Evolutionary conservation across 2,329 filamentous ascomycete species (phyloP), one percentile per base, ranked within the genome.

Genomic region (Aspergillus transmontanensis): DNA sequence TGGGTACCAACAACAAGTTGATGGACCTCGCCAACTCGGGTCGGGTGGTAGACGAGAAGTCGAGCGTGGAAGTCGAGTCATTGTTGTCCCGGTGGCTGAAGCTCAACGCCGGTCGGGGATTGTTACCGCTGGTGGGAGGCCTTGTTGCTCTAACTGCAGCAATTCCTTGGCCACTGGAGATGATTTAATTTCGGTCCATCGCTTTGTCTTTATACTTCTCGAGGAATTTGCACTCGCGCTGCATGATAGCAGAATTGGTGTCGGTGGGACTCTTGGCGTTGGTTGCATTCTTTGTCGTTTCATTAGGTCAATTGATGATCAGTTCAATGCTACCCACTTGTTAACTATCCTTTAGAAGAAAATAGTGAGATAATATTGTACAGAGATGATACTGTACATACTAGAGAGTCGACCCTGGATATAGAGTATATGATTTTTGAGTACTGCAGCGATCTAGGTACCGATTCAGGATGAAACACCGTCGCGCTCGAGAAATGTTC

Each of bases 1-100:
- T 34, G 1, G 46, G 61, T 16, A 73, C 73, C 28, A 79, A 78
- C 64, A 65, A 64, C 39, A 46, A 41, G 10, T 64, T 79, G 56
- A 32, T 70, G 41, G 68, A 66, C n/a, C 68, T 67, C 41, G 71
- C 70, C 12, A 36, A 61, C 14, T 46, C 50, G 4, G 58, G 50
- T 9, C 62, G 63, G 54, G 28, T 56, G 19, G 54, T 58, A 19
- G 60, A 58, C 19, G 63, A 62, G 16, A 64, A 68, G 41, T 63
- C 68, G 4, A 45, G 58, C 12, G 50, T 28, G 34, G 66, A 70
- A 34, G 54, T 70, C 1, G 68, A 56, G 28, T 57, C 36, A 3
- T 32, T 66, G 53, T 46, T 70, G 36, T 11, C 48, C 23, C 51
- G 28, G 14, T 69, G 67, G 68, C 55, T 39, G 21, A 51, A 53